phyloP scores from a whole-genome alignment of 179 eudicot species.

The Pouteria campechiana region DNA sequence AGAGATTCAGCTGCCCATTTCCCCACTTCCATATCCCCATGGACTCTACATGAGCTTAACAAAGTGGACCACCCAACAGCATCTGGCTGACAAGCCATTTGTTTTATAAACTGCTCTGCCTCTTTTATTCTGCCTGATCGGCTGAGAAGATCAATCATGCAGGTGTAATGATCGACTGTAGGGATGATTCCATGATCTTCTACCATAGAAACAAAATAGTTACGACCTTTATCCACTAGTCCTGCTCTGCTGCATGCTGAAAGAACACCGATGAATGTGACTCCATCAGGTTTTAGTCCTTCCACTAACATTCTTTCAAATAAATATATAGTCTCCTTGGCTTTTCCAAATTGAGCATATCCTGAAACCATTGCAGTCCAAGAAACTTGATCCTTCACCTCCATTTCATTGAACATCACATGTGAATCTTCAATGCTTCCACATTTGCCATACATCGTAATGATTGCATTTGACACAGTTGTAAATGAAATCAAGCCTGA shows the following conservation, averaged over 20 bases:
- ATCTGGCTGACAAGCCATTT: conserved; percentile 76
- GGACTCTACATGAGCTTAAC: conserved; percentile 81
- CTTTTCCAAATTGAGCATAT: conserved; percentile 88
- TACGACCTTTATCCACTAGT: conserved; percentile 68
- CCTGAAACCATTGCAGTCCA: conserved; percentile 80
- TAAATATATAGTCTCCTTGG: conserved; percentile 56
- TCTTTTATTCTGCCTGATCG: conserved; percentile 74
- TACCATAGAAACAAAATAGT: conserved; percentile 62
- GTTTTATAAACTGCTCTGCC: conserved; percentile 58
- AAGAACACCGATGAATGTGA: conserved; percentile 72
- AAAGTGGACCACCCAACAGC: conserved; percentile 83
- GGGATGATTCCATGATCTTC: conserved; percentile 52
- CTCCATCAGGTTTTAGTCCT: conserved; percentile 74
- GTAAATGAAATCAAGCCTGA: conserved; percentile 55
- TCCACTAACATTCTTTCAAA: conserved; percentile 69
- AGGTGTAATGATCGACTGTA: conserved; percentile 68
- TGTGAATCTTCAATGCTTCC: conserved; percentile 72
- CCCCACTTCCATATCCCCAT: conserved; percentile 58
- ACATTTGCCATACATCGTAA: conserved; percentile 88
- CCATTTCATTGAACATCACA: conserved; percentile 61
- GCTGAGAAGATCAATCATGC: conserved; percentile 91
- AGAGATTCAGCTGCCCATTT: conserved; percentile 91
- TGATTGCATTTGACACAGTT: conserved; percentile 81
- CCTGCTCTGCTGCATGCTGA: conserved; percentile 98
- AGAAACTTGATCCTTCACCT: conserved; percentile 57